Conservation (phyloP, 768 basidiomycete species). For the Serendipita sp. region DNA sequence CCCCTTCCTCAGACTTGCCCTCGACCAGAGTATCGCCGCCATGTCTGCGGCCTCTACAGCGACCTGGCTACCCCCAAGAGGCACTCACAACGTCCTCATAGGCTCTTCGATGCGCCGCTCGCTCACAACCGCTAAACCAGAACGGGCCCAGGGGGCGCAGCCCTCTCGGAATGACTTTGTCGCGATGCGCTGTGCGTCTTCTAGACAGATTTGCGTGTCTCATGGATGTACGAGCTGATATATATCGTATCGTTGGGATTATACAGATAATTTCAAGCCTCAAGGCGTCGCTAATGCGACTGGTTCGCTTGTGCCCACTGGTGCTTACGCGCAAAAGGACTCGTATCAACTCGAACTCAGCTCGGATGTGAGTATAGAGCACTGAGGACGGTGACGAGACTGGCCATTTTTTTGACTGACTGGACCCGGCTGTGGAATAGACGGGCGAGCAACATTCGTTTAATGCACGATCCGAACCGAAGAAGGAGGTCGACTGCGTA, state of each 20-base stretch:
- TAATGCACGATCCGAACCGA: neutral
- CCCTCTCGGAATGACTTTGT: slow-evolving; percentile 1
- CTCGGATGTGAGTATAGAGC: neutral
- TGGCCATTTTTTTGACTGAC: neutral
- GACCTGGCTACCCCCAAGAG: neutral
- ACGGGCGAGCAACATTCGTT: slow-evolving; percentile 2
- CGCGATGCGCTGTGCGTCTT: neutral
- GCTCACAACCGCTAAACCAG: neutral
- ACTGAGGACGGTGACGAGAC: neutral
- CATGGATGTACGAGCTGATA: neutral
- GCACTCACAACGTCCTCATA: neutral
- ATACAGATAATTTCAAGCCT: slow-evolving; percentile 3
- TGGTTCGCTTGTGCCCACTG: neutral
- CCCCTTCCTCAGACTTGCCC: neutral
- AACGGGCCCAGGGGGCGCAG: neutral
- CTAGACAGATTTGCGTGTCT: neutral
- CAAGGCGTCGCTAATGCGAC: neutral
- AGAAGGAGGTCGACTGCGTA: slow-evolving; percentile 1
- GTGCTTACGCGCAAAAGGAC: slow-evolving; percentile 2
- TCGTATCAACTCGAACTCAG: neutral
- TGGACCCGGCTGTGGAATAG: neutral
- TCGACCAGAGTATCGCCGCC: neutral
- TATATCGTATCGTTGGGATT: neutral
- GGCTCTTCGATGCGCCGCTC: slow-evolving; percentile 2
- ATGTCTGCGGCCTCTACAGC: neutral